A percentile compares a stretch with the other conserved stretches of the same genome.
Evolutionary conservation across 306 rosid genomes (phyloP).

Genomic region (Quercus agrifolia): DNA sequence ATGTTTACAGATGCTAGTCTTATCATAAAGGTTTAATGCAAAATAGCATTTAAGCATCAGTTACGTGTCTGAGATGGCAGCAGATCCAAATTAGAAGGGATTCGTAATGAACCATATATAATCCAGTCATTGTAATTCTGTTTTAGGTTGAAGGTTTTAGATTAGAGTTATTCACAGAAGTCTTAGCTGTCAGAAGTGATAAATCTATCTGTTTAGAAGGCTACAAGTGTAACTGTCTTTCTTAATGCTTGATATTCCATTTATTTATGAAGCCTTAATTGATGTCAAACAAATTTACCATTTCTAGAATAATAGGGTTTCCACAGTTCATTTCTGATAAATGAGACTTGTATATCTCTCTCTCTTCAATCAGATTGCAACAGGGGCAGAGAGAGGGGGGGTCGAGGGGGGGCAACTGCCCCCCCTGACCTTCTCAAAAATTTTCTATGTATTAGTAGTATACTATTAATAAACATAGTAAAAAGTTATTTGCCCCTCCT

Average conservation of each 20-base stretch:
- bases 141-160: background rate
- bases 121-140: background rate
- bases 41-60: background rate
- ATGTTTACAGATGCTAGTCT: background rate
- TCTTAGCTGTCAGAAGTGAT: background rate
- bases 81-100: background rate
- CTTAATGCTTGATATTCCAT: background rate
- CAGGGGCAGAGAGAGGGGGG: too few species aligned
- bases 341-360: constrained; percentile 12
- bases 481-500: too few species aligned
- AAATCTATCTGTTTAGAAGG: background rate
- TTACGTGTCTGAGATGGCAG: background rate
- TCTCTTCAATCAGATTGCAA: constrained; percentile 44
- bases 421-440: too few species aligned
- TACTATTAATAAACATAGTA: too few species aligned
- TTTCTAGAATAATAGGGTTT: background rate
- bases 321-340: constrained; percentile 16
- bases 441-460: too few species aligned
- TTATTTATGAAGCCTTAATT: background rate
- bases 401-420: too few species aligned
- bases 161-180: background rate
- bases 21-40: background rate
- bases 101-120: background rate
- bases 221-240: background rate
- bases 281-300: background rate